These are phyloP conservation scores for Colletotrichum filicis DNA, from an alignment of 2,329 filamentous ascomycete species.

Conservation along the genomic window DNA sequence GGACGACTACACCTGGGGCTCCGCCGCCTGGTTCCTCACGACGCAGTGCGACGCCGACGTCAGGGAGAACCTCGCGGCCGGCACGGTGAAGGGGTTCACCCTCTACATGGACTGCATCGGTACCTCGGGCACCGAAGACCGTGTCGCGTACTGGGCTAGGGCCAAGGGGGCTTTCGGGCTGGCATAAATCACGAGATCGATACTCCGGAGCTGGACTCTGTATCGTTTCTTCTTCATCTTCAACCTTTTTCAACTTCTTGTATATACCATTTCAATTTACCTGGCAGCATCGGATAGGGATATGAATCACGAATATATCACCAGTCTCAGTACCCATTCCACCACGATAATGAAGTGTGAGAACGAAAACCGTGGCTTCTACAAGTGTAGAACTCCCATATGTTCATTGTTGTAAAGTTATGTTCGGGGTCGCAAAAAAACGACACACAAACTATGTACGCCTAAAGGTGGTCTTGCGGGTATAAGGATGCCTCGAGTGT, in stretches of 20 bases:
- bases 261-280: not conserved
- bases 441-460: not conserved
- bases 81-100: slow-evolving; percentile 53
- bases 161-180: slow-evolving; percentile 59
- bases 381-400: not conserved
- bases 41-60: slow-evolving; percentile 54
- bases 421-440: not conserved
- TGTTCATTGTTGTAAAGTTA: not conserved
- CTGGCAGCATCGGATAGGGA: slow-evolving; percentile 5
- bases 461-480: not conserved
- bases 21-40: slow-evolving; percentile 61
- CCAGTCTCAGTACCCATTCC: not conserved
- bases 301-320: not conserved
- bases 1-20: slow-evolving; percentile 66
- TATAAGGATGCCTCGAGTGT: not conserved
- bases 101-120: slow-evolving; percentile 62
- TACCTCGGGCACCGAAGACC: slow-evolving; percentile 43
- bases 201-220: not conserved
- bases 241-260: not conserved
- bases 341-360: not conserved
- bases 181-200: not conserved
- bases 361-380: not conserved
- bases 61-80: slow-evolving; percentile 45
- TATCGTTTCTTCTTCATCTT: not conserved
- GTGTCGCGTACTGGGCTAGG: slow-evolving; percentile 53